These are phyloP conservation scores for Pseudevernia furfuracea DNA, from an alignment of 495 filamentous ascomycete genomes.

Conservation along the genomic window DNA sequence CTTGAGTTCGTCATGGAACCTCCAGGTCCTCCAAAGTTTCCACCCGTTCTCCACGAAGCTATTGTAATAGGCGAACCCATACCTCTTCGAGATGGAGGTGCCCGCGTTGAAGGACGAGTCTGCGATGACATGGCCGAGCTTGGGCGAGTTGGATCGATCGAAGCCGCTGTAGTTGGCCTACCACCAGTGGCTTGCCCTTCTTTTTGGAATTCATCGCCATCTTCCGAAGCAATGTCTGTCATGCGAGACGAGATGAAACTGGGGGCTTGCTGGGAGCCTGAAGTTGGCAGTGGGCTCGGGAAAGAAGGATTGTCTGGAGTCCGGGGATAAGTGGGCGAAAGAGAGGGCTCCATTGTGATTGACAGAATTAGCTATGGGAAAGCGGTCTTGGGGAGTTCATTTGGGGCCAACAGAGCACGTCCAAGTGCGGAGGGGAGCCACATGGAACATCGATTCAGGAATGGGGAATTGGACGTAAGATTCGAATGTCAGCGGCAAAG, in stretches of 20 bases:
- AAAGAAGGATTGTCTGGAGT: slow-evolving; percentile 25
- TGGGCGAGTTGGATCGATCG: slow-evolving; percentile 31
- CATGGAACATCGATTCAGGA: background rate
- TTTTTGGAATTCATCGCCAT: slow-evolving; percentile 35
- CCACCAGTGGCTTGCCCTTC: slow-evolving; percentile 21
- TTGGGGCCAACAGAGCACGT: background rate
- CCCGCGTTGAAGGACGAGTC: slow-evolving; percentile 37
- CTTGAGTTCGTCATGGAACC: slow-evolving; percentile 34
- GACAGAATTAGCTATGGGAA: background rate
- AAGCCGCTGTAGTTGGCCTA: slow-evolving; percentile 33
- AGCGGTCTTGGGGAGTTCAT: background rate
- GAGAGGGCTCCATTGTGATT: slow-evolving; percentile 16
- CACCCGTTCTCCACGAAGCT: slow-evolving; percentile 29
- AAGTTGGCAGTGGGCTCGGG: slow-evolving; percentile 26
- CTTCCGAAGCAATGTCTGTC: slow-evolving; percentile 63
- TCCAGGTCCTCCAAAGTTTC: slow-evolving; percentile 32
- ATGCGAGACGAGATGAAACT: slow-evolving; percentile 79
- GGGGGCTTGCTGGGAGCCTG: slow-evolving; percentile 32
- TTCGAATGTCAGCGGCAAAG: background rate
- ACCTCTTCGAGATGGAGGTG: slow-evolving; percentile 42
- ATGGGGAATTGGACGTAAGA: background rate
- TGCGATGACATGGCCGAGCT: slow-evolving; percentile 36
- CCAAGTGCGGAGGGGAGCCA: background rate
- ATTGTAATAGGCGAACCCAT: slow-evolving; percentile 27
- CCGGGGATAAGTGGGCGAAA: slow-evolving; percentile 1